Conservation (phyloP, 257 asterid genomes). For the Solanum ahanhuiri region DNA sequence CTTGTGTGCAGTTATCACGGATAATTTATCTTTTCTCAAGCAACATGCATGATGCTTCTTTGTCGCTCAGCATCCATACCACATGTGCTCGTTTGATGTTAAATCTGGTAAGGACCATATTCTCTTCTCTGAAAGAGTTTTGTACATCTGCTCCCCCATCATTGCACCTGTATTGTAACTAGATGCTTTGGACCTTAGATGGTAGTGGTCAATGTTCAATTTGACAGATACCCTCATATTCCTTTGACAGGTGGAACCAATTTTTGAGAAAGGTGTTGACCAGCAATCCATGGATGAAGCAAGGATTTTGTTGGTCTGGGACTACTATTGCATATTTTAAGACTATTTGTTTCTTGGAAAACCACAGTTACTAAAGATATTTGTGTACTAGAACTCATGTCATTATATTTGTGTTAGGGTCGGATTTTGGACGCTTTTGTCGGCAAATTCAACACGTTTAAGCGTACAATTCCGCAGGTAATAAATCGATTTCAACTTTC, state of each 20-base stretch:
- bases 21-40: slow-evolving; percentile 95
- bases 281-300: slow-evolving; percentile 98
- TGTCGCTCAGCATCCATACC: slow-evolving; percentile 96
- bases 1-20: slow-evolving; percentile 71
- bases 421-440: slow-evolving; percentile 99
- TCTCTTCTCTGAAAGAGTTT: neutral
- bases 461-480: slow-evolving; percentile 98
- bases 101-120: slow-evolving; percentile 64
- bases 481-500: neutral
- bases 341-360: neutral
- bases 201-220: neutral
- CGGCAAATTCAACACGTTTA: slow-evolving; percentile 93
- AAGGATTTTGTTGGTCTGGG: slow-evolving; percentile 69
- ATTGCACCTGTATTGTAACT: neutral
- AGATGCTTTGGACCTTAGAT: neutral
- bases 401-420: slow-evolving; percentile 41
- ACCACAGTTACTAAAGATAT: neutral
- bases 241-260: slow-evolving; percentile 73
- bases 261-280: slow-evolving; percentile 93
- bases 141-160: neutral
- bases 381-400: slow-evolving; percentile 4
- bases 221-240: neutral
- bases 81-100: slow-evolving; percentile 99
- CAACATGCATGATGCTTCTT: slow-evolving; percentile 97
- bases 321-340: neutral